Evolutionary conservation across 2,329 filamentous ascomycete genomes (phyloP).

Genomic region (Periconia sp.): DNA sequence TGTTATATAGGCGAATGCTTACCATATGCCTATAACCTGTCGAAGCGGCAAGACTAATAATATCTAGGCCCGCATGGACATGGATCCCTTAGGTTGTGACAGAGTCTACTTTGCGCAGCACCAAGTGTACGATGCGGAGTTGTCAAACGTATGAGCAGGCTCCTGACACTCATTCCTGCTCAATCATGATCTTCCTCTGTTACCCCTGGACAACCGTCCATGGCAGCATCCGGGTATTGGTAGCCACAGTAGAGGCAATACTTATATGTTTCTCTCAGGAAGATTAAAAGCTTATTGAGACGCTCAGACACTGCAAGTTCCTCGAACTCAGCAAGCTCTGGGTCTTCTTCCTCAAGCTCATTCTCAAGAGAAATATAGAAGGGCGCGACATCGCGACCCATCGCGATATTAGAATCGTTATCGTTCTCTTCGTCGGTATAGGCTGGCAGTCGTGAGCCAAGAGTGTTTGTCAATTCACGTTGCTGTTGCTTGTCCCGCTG

Average conservation of each 20-base stretch:
- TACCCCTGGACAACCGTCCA: conserved; percentile 89
- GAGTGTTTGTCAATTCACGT: conserved; percentile 34
- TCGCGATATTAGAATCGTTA: conserved; percentile 71
- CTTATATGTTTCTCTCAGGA: conserved; percentile 71
- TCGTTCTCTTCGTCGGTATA: conserved; percentile 74
- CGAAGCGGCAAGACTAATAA: too few relatives aligned
- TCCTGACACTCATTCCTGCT: too few relatives aligned
- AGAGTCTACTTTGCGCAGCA: too few relatives aligned
- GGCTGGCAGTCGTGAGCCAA: conserved; percentile 59
- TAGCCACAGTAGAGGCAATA: conserved; percentile 99
- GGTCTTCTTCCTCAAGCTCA: conserved; percentile 77
- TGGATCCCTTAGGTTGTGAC: too few relatives aligned
- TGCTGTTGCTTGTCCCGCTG: conserved; percentile 63
- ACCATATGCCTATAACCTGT: too few relatives aligned
- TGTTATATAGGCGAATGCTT: too few relatives aligned
- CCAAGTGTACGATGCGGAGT: too few relatives aligned
- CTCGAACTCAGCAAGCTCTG: conserved; percentile 81
- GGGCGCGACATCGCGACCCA: conserved; percentile 63
- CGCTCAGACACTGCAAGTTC: conserved; percentile 70
- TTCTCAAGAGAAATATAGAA: conserved; percentile 63
- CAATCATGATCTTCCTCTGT: conserved; percentile 82
- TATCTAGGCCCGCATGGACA: too few relatives aligned
- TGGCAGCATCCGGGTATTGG: conserved; percentile 71
- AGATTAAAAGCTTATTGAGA: conserved; percentile 68
- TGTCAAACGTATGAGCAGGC: too few relatives aligned